These are phyloP conservation scores for Podospora anserina DNA, from an alignment of 495 filamentous ascomycete genomes.

Conservation along the genomic window DNA sequence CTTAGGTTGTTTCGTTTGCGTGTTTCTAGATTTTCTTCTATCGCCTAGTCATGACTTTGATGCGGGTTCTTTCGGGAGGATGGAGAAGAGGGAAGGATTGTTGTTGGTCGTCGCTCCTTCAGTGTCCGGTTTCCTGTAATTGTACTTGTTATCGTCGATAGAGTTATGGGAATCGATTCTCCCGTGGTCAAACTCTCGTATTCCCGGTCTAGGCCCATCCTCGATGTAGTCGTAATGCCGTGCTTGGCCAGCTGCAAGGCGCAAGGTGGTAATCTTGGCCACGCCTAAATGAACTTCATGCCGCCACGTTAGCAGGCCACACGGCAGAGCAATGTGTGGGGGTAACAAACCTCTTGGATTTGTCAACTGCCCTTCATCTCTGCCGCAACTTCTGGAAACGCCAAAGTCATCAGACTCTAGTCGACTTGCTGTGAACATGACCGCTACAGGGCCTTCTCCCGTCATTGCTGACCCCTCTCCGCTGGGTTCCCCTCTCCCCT, in stretches of 20 bases:
- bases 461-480: slow-evolving; percentile 37
- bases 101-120: not conserved
- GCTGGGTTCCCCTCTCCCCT: slow-evolving; percentile 54
- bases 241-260: not conserved
- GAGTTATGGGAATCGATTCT: not conserved
- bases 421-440: not conserved
- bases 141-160: not conserved
- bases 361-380: not conserved
- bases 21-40: not conserved
- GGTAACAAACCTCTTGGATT: not conserved
- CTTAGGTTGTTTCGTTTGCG: not conserved
- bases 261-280: not conserved
- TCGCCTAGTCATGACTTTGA: not conserved
- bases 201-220: not conserved
- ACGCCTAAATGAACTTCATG: not conserved
- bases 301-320: not conserved
- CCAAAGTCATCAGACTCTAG: not conserved
- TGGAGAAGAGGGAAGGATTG: not conserved
- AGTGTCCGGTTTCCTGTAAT: not conserved
- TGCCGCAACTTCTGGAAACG: not conserved
- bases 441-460: not conserved
- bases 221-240: not conserved
- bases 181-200: not conserved
- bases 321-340: not conserved
- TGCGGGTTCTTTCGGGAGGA: not conserved